Conservation (phyloP, 176 grass and related monocot genomes). For the Oryza meridionalis region DNA sequence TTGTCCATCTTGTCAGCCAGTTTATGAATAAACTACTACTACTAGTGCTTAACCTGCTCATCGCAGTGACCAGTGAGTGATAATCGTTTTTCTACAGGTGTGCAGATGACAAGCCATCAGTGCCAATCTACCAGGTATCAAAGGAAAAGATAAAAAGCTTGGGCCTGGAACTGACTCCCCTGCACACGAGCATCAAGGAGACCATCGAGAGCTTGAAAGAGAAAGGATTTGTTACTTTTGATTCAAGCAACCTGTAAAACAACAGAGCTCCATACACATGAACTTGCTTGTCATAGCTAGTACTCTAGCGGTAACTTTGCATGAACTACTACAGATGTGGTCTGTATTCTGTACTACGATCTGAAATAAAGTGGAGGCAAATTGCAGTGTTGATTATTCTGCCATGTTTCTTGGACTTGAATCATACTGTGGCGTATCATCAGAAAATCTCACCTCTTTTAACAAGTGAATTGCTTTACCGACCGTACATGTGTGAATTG, state of each 20-base stretch:
- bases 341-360: not conserved
- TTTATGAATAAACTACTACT: not conserved
- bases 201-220: conserved; percentile 70
- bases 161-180: conserved; percentile 47
- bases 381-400: too few species aligned
- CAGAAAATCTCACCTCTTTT: too few species aligned
- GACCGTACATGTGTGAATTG: too few species aligned
- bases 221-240: conserved; percentile 57
- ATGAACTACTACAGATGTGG: not conserved
- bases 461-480: too few species aligned
- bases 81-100: conserved; percentile 42
- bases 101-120: conserved; percentile 57
- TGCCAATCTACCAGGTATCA: conserved; percentile 57
- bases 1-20: not conserved
- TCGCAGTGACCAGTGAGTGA: conserved; percentile 1
- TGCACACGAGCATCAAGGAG: conserved; percentile 56
- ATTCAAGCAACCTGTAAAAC: conserved; percentile 39
- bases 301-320: not conserved
- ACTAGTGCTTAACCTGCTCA: not conserved
- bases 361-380: not conserved
- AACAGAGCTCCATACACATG: not conserved
- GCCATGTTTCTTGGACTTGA: too few species aligned
- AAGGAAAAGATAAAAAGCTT: conserved; percentile 62
- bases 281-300: not conserved
- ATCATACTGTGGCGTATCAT: too few species aligned